These are phyloP conservation scores for Xylariales sp. DNA, from an alignment of 2,329 filamentous ascomycete species.

Conservation along the genomic window DNA sequence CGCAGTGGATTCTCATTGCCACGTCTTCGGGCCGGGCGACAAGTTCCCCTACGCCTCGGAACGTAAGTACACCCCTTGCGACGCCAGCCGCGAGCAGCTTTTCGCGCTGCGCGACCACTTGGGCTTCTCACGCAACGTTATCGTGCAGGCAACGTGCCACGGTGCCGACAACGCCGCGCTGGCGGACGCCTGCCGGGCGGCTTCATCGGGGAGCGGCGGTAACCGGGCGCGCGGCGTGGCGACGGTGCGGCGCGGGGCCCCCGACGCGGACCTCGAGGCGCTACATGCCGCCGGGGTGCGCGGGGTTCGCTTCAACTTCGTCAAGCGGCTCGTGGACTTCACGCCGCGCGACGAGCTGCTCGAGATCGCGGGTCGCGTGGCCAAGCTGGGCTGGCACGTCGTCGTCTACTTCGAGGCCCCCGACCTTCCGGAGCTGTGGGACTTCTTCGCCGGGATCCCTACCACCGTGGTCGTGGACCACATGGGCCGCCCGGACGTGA, in stretches of 20 bases:
- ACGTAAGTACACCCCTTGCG: conserved; percentile 1
- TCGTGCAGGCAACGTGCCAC: conserved; percentile 2
- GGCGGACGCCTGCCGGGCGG: neutral
- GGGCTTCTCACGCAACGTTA: conserved; percentile 1
- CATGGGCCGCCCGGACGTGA: conserved; percentile 1
- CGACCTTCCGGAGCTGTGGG: conserved; percentile 1
- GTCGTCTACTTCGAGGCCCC: conserved; percentile 1
- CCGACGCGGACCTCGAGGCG: conserved; percentile 1
- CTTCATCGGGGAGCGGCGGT: no score
- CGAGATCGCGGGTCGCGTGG: neutral
- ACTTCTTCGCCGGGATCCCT: conserved; percentile 1
- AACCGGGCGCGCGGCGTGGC: no score
- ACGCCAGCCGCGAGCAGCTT: neutral
- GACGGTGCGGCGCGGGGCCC: neutral
- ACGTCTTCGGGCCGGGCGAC: conserved; percentile 1
- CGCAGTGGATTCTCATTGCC: neutral
- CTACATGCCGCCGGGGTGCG: neutral
- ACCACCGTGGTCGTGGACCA: conserved; percentile 1
- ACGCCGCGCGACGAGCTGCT: neutral
- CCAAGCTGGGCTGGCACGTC: conserved; percentile 1
- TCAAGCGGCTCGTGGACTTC: conserved; percentile 1
- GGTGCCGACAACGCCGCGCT: neutral
- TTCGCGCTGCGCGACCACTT: neutral
- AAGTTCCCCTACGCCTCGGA: conserved; percentile 2
- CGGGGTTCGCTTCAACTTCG: conserved; percentile 1